Percentiles rank a stretch among this genome's conserved stretches.
phyloP scores from a whole-genome alignment of 768 basidiomycete genomes.

The Mycena pura region DNA sequence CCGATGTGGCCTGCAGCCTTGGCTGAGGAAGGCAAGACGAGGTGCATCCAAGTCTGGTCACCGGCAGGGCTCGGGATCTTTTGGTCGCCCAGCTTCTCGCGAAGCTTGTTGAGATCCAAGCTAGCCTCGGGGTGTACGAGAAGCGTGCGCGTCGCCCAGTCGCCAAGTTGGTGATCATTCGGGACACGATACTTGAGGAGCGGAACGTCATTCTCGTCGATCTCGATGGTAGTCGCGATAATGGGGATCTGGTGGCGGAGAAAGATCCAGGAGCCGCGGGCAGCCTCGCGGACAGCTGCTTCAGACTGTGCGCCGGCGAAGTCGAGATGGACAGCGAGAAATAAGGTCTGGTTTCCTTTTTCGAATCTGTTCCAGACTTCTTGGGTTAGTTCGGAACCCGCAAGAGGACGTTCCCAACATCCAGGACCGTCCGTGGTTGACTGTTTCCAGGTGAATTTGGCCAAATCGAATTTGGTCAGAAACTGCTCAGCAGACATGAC shows the following conservation, averaged over 20 bases:
- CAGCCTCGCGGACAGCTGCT: slow-evolving; percentile 3
- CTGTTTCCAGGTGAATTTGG: slow-evolving; percentile 21
- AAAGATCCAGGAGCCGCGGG: slow-evolving; percentile 27
- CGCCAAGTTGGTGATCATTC: slow-evolving; percentile 9
- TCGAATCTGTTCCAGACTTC: slow-evolving; percentile 27
- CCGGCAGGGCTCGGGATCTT: slow-evolving; percentile 25
- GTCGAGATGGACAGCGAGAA: slow-evolving; percentile 26
- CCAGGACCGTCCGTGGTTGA: not conserved
- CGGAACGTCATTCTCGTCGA: slow-evolving; percentile 24
- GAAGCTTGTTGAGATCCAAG: slow-evolving; percentile 29
- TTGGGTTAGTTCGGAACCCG: slow-evolving; percentile 28
- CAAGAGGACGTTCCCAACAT: slow-evolving; percentile 14
- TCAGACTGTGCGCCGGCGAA: slow-evolving; percentile 6
- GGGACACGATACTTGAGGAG: slow-evolving; percentile 7
- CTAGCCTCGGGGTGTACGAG: slow-evolving; percentile 6
- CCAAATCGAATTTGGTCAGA: slow-evolving; percentile 19
- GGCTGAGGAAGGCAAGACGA: slow-evolving; percentile 6
- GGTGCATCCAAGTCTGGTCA: slow-evolving; percentile 34
- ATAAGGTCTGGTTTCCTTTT: slow-evolving; percentile 33
- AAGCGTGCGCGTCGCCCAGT: slow-evolving; percentile 33
- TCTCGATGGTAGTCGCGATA: slow-evolving; percentile 23
- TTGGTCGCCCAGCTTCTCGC: slow-evolving; percentile 12
- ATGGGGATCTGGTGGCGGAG: slow-evolving; percentile 30
- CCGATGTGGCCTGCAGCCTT: slow-evolving; percentile 20
- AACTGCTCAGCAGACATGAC: slow-evolving; percentile 11